Evolutionary conservation across 768 basidiomycete species (phyloP), one percentile per base, ranked within the genome.

Genomic region (Mycena epipterygia): DNA sequence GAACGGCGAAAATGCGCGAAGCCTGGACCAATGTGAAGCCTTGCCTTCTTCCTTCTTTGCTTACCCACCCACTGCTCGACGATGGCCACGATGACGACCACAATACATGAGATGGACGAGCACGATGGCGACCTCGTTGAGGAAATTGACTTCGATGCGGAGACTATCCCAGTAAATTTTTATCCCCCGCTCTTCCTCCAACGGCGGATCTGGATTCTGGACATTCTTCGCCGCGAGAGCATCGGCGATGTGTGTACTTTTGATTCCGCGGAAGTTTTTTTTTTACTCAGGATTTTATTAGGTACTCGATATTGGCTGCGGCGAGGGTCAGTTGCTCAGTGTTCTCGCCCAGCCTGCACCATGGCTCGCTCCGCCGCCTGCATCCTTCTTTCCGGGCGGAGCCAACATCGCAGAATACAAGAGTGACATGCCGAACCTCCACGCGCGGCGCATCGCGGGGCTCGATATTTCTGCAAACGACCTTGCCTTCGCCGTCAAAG

Each of bases 231-330:
- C 30, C 83, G 86, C 33, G 89, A 92, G 72, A 79, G 79, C 23
- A 84, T 92, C 41, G 81, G 86, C 14, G 82, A 87, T 77, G 92
- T 90, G 70, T 59, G 84, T 76, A 23, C 6, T 32, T 51, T 41
- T 29, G 58, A 51, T 56, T 58, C 70, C 52, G 51, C 62, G 57
- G 60, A 39, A 55, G 41, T 56, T 42, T 68, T 60, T 56, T 42
- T 68, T 60, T 60, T 49, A 16, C 55, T 59, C 7, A 67, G 4
- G 5, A 58, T 30, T 59, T 32, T 27, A 14, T 29, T 67, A 95
- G 94, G 85, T 96, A 9, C 82, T 95, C 55, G 95, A 97, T 74
- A 83, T 95, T 30, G 95, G 95, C 5, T 97, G 95, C 74, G 95
- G 95, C 44, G 90, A 94, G 79, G 95, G 95, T 25, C 84, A 90